Percentiles rank a stretch among this genome's conserved stretches.
Conservation (phyloP, 495 filamentous ascomycete genomes). For the Parathielavia hyrcaniae region DNA sequence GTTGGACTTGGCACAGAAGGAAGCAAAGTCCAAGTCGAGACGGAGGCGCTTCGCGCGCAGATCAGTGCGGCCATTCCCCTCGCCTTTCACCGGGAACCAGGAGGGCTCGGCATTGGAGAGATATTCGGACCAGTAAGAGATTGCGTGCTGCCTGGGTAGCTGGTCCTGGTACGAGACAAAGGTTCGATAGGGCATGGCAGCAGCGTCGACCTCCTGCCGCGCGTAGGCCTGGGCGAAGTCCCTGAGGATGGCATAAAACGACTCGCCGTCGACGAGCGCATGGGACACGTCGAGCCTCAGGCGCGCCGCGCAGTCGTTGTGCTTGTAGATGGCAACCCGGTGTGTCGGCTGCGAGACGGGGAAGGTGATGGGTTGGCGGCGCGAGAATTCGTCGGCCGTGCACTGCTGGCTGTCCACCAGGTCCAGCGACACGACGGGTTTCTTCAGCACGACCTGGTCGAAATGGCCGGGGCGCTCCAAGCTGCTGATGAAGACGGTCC, state of each 20-base stretch:
- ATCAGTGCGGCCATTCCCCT: slow-evolving; percentile 7
- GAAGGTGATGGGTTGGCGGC: no score
- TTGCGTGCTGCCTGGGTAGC: no score
- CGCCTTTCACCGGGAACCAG: slow-evolving; percentile 22
- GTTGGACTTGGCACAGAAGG: slow-evolving; percentile 20
- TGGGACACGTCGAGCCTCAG: slow-evolving; percentile 52
- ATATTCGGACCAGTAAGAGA: no score
- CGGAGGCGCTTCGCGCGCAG: no score
- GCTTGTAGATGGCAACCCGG: slow-evolving; percentile 31
- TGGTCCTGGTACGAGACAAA: slow-evolving; percentile 22
- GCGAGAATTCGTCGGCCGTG: no score
- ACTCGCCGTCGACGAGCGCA: slow-evolving; percentile 23
- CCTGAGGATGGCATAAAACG: slow-evolving; percentile 19
- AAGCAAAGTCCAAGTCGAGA: no score
- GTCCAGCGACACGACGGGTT: slow-evolving; percentile 32
- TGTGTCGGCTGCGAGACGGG: slow-evolving; percentile 40
- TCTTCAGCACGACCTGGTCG: slow-evolving; percentile 23
- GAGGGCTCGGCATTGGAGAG: no score
- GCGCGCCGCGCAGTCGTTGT: slow-evolving; percentile 37
- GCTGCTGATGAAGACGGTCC: slow-evolving; percentile 35
- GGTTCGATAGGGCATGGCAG: slow-evolving; percentile 18
- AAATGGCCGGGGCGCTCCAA: slow-evolving; percentile 23
- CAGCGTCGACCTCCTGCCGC: slow-evolving; percentile 1
- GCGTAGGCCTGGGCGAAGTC: slow-evolving; percentile 13
- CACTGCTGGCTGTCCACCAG: slow-evolving; percentile 40